Evolutionary conservation across 495 filamentous ascomycete species (phyloP).

Genomic region (Aspergillus ellipticus): DNA sequence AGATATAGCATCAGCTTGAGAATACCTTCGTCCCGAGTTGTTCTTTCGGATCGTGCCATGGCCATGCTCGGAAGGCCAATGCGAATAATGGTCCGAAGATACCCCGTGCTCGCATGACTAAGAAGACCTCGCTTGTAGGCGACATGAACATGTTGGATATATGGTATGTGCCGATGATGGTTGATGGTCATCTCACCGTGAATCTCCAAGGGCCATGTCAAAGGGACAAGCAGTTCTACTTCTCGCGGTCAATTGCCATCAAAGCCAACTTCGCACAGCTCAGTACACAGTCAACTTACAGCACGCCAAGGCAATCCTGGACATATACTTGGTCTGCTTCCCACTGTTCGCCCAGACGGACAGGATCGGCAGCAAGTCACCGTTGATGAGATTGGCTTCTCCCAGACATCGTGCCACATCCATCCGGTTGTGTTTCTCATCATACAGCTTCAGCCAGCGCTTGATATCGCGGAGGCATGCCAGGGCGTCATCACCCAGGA

Average conservation of each 20-base stretch:
- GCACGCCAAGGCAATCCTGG: slow-evolving; percentile 78
- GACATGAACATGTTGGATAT: slow-evolving; percentile 80
- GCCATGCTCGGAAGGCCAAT: slow-evolving; percentile 88
- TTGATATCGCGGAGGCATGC: slow-evolving; percentile 89
- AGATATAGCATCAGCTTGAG: slow-evolving; percentile 90
- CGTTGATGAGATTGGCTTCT: slow-evolving; percentile 86
- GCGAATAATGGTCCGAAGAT: slow-evolving; percentile 74
- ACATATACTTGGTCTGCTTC: slow-evolving; percentile 67
- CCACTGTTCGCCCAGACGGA: slow-evolving; percentile 66
- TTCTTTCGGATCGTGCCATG: slow-evolving; percentile 68
- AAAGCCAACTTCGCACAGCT: background rate
- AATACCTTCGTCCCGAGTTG: slow-evolving; percentile 80
- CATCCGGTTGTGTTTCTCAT: slow-evolving; percentile 89
- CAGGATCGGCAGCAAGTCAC: slow-evolving; percentile 87
- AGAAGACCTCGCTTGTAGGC: slow-evolving; percentile 86
- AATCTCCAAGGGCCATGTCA: slow-evolving; percentile 92
- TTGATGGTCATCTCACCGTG: slow-evolving; percentile 84
- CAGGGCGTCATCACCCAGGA: slow-evolving; percentile 88
- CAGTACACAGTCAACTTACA: slow-evolving; percentile 36
- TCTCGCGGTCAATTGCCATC: slow-evolving; percentile 8
- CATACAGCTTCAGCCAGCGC: slow-evolving; percentile 90
- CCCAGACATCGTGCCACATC: slow-evolving; percentile 92
- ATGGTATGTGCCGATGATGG: slow-evolving; percentile 85
- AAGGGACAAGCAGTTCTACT: slow-evolving; percentile 87
- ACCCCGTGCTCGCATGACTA: slow-evolving; percentile 67